Evolutionary conservation across 1,284 basidiomycete species (phyloP).

Genomic region (Exobasidium rhododendri): DNA sequence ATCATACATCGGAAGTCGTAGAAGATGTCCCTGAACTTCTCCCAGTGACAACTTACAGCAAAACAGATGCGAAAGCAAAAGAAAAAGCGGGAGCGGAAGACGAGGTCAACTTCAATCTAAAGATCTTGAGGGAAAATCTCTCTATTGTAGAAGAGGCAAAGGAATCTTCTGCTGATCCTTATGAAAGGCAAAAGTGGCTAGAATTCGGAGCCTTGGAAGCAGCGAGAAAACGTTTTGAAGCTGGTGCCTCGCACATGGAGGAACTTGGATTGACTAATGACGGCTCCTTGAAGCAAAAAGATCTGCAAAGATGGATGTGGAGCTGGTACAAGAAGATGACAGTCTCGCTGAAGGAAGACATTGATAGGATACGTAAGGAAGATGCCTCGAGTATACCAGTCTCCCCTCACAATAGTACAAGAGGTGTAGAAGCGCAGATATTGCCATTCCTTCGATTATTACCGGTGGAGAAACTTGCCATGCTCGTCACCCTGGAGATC

Average conservation of each 20-base stretch:
- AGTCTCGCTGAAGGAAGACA: slow-evolving; percentile 27
- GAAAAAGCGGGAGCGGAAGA: slow-evolving; percentile 7
- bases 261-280: slow-evolving; percentile 38
- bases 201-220: slow-evolving; percentile 50
- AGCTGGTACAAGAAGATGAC: slow-evolving; percentile 49
- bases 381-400: neutral
- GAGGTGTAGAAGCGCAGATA: slow-evolving; percentile 13
- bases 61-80: slow-evolving; percentile 18
- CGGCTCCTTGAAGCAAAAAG: slow-evolving; percentile 33
- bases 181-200: slow-evolving; percentile 52
- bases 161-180: slow-evolving; percentile 31
- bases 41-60: slow-evolving; percentile 25
- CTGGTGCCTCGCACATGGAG: slow-evolving; percentile 38
- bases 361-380: slow-evolving; percentile 21
- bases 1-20: slow-evolving; percentile 14
- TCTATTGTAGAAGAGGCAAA: slow-evolving; percentile 43
- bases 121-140: slow-evolving; percentile 42
- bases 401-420: neutral
- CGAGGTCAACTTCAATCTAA: slow-evolving; percentile 45
- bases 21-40: slow-evolving; percentile 30
- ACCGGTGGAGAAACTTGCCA: slow-evolving; percentile 72
- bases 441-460: slow-evolving; percentile 72
- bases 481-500: slow-evolving; percentile 84
- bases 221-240: slow-evolving; percentile 44
- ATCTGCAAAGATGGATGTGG: slow-evolving; percentile 53